Base-by-base conservation (phyloP, 768 basidiomycete species). In the Calocybe indica region DNA sequence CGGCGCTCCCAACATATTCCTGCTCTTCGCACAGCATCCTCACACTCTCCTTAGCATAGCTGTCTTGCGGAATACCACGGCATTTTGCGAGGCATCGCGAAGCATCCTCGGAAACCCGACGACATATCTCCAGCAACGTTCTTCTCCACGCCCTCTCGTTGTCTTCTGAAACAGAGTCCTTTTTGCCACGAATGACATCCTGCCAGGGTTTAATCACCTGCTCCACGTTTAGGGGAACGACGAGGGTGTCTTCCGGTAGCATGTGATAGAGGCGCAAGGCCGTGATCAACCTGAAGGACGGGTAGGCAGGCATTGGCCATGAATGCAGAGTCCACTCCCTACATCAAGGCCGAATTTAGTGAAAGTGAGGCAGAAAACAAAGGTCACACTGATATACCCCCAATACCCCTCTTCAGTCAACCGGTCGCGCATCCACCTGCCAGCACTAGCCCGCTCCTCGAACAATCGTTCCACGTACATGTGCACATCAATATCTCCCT, bases 271-370 rank as follows among this genome's bases (percentile, higher is more conserved):
- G 68, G 45, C 86, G 76, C 57, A 96, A 68, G 7, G 83, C 78
- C 22, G 79, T 71, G 51, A 92, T 78, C 47, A 94, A 64, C 10
- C 89, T 79, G 66, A 84, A 93, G 1, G 91, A 95, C 1, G 91
- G 89, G 54, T 85, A 76, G 9, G 82, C 80, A 11, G 84, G 76
- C 3, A 59, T 56, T 8, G 83, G 81, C 2, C 70, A 67, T 7
- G 69, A 68, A 54, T 92, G 81, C 22, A 95, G 62, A 1, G 82
- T 87, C 85, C 91, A 94, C 48, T 91, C 80, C 28, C 93, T 94
- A 60, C 35, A 36, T 29, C 39, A 41, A 36, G 39, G 37, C 28
- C 7, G 33, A n/a, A 30, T 14, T 11, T 5, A 32, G 12, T 30
- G 6, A 31, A 30, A 37, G 13, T 35, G 42, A 30, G 31, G 33